phyloP scores from a whole-genome alignment of 306 rosid genomes.

The Benincasa hispida region DNA sequence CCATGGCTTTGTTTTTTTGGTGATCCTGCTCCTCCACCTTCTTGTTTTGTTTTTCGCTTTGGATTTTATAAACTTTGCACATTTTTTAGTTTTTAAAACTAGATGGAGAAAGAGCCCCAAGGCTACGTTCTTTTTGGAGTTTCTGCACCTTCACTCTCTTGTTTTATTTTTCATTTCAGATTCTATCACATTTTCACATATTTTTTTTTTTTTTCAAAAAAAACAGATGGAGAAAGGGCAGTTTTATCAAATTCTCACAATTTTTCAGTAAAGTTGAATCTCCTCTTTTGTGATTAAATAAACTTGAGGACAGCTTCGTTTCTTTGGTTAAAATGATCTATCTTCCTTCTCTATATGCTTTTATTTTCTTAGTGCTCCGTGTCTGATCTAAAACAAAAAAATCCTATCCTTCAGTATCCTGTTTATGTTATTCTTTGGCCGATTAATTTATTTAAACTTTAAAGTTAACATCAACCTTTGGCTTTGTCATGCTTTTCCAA shows the following conservation, averaged over 20 bases:
- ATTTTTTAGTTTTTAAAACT: too few relatives aligned
- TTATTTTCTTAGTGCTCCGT: neutral
- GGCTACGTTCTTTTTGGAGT: neutral
- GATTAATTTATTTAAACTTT: neutral
- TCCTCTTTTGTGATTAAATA: neutral
- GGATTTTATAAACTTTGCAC: too few relatives aligned
- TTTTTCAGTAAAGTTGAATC: neutral
- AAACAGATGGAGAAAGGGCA: too few relatives aligned
- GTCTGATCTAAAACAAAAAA: neutral
- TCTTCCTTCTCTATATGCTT: neutral
- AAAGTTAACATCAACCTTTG: neutral
- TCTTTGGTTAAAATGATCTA: neutral
- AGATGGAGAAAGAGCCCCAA: neutral
- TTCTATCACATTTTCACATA: too few relatives aligned
- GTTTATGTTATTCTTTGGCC: neutral
- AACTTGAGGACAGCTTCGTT: neutral
- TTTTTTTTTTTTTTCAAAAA: too few relatives aligned
- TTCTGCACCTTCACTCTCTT: neutral
- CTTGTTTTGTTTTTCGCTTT: too few relatives aligned
- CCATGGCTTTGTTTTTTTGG: too few relatives aligned
- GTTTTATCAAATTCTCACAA: neutral
- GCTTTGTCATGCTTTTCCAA: neutral
- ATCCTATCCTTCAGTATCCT: neutral
- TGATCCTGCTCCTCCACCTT: too few relatives aligned
- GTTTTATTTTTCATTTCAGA: neutral